These are phyloP conservation scores for Penicillium nordicum DNA, from an alignment of 2,329 filamentous ascomycete genomes.

Conservation along the genomic window DNA sequence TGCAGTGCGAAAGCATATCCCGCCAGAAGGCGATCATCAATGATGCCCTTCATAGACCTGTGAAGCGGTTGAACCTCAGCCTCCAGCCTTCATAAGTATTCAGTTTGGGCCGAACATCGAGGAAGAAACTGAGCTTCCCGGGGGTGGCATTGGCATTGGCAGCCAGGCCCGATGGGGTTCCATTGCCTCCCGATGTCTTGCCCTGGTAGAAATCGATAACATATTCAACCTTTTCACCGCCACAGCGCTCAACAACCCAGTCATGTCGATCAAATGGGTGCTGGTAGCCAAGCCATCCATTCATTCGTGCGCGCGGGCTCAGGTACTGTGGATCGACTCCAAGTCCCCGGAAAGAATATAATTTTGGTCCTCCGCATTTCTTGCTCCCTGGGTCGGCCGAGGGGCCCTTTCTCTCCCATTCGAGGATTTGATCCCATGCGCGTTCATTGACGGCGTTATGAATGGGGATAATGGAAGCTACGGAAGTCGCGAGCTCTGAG, in stretches of 20 bases:
- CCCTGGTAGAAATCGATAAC: conserved; percentile 98
- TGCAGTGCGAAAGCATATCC: conserved; percentile 6
- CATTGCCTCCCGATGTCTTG: conserved; percentile 41
- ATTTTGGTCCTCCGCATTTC: conserved; percentile 71
- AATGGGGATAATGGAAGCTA: conserved; percentile 90
- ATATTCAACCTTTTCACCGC: conserved; percentile 72
- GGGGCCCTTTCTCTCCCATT: conserved; percentile 74
- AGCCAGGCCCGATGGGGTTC: conserved; percentile 25
- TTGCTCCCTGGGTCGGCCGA: conserved; percentile 55
- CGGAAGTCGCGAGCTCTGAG: conserved; percentile 61
- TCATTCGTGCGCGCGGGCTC: conserved; percentile 79
- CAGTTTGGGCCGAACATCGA: conserved; percentile 64
- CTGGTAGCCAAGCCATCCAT: conserved; percentile 81
- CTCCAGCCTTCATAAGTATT: conserved; percentile 61
- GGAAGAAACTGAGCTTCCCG: conserved; percentile 58
- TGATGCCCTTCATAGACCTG: conserved; percentile 40
- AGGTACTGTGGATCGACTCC: conserved; percentile 53
- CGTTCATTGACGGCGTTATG: conserved; percentile 98
- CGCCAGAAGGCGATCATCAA: neutral
- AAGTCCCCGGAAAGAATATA: conserved; percentile 77
- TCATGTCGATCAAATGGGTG: conserved; percentile 94
- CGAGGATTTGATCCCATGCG: conserved; percentile 86
- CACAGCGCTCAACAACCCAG: conserved; percentile 93
- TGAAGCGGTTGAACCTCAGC: conserved; percentile 51
- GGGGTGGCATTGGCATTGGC: conserved; percentile 32